Percentiles rank a stretch among this genome's conserved stretches.
Conservation (phyloP, 2,329 filamentous ascomycete species). For the Fusarium subglutinans region DNA sequence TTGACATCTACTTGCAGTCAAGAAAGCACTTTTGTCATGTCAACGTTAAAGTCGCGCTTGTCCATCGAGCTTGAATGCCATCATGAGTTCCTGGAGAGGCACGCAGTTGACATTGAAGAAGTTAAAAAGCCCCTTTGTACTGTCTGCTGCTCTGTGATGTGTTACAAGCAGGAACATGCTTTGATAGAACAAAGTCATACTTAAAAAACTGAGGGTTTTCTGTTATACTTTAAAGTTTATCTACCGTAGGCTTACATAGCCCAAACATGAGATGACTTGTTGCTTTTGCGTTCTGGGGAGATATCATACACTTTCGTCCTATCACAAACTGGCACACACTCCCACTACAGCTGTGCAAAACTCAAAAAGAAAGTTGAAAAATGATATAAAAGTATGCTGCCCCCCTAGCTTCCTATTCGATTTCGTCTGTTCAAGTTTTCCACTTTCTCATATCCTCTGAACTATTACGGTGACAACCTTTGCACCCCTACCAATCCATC, state of each 20-base stretch:
- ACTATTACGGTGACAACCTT: not conserved
- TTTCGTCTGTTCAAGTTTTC: not conserved
- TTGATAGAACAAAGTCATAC: too few species aligned
- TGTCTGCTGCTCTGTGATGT: not conserved
- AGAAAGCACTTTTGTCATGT: too few species aligned
- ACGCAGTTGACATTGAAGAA: not conserved
- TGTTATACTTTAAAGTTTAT: not conserved
- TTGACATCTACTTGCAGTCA: too few species aligned
- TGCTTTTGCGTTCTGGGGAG: not conserved
- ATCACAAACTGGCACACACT: not conserved
- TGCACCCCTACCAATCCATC: rapidly evolving
- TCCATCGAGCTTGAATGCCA: too few species aligned
- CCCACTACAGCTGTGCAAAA: too few species aligned
- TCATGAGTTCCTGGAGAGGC: too few species aligned
- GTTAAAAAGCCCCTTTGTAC: not conserved
- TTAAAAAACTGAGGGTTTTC: too few species aligned
- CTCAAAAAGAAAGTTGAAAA: rapidly evolving
- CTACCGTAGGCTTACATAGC: rapidly evolving
- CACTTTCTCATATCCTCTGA: not conserved
- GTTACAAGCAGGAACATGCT: not conserved
- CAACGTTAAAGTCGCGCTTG: too few species aligned
- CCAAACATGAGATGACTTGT: not conserved
- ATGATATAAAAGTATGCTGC: too few species aligned
- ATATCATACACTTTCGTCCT: not conserved
- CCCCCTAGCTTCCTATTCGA: too few species aligned